Percentiles rank a stretch among this genome's conserved stretches.
Conservation (phyloP, 495 filamentous ascomycete species). For the Penicillium goetzii region DNA sequence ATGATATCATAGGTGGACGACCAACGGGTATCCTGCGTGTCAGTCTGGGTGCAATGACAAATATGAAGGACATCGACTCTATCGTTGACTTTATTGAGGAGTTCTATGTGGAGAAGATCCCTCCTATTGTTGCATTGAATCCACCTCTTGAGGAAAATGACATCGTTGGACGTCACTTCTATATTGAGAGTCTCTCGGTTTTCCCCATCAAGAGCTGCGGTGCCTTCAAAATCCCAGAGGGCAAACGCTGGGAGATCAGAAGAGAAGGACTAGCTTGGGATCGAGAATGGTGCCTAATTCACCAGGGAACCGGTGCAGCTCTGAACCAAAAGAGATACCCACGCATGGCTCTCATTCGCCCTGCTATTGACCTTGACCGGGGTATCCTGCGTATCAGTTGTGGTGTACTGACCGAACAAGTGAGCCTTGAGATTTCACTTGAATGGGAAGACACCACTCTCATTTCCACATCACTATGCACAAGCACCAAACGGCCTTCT, state of each 20-base stretch:
- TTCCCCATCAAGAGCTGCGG: constrained; percentile 92
- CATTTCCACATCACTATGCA: constrained; percentile 49
- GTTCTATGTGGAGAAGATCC: constrained; percentile 67
- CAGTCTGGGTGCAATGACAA: constrained; percentile 90
- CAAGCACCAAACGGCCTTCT: constrained; percentile 37
- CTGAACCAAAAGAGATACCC: constrained; percentile 84
- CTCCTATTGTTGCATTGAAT: constrained; percentile 29
- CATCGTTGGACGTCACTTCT: constrained; percentile 34
- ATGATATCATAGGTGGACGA: constrained; percentile 79
- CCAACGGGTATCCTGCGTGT: constrained; percentile 85
- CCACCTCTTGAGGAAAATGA: constrained; percentile 25
- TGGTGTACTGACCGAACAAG: constrained; percentile 29
- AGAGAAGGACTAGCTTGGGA: constrained; percentile 87
- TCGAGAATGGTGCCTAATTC: constrained; percentile 89
- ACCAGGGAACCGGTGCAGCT: constrained; percentile 75
- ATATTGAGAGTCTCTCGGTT: constrained; percentile 65
- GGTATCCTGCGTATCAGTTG: constrained; percentile 58
- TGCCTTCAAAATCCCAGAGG: constrained; percentile 69
- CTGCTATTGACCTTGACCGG: constrained; percentile 65
- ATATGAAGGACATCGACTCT: constrained; percentile 68
- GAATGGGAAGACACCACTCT: constrained; percentile 59
- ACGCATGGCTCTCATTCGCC: constrained; percentile 78
- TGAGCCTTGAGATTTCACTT: constrained; percentile 57
- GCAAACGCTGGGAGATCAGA: constrained; percentile 70
- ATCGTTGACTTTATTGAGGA: constrained; percentile 75